phyloP scores from a whole-genome alignment of 2,329 filamentous ascomycete genomes.

The Pestalotiopsis sp. region DNA sequence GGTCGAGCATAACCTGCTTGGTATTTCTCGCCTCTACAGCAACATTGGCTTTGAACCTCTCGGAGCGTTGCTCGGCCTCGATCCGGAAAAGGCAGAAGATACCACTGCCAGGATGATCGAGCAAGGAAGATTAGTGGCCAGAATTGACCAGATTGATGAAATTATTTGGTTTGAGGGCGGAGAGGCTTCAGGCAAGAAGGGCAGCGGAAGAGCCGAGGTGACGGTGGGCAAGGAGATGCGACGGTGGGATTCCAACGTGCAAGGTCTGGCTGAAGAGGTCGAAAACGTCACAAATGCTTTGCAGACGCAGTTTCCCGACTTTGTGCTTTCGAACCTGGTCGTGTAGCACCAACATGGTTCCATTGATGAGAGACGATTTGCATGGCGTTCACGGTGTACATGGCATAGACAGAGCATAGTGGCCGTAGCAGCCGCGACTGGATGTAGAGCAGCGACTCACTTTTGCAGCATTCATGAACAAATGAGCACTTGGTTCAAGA shows the following conservation, averaged over 20 bases:
- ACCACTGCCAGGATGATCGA: slow-evolving; percentile 96
- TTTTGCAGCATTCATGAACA: slow-evolving; percentile 4
- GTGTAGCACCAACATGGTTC: slow-evolving; percentile 29
- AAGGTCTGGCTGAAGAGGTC: slow-evolving; percentile 84
- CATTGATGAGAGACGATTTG: background rate
- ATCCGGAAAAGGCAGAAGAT: slow-evolving; percentile 81
- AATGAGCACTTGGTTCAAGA: background rate
- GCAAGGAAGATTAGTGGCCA: slow-evolving; percentile 83
- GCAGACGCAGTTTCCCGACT: slow-evolving; percentile 77
- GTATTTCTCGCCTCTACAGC: slow-evolving; percentile 76
- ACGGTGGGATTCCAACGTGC: slow-evolving; percentile 88
- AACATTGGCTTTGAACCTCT: slow-evolving; percentile 80
- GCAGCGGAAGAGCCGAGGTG: slow-evolving; percentile 66
- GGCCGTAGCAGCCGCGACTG: background rate
- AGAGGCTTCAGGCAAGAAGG: slow-evolving; percentile 70
- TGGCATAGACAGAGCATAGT: slow-evolving; percentile 2
- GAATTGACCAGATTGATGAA: slow-evolving; percentile 91
- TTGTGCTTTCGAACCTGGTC: slow-evolving; percentile 57
- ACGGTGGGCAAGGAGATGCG: slow-evolving; percentile 73
- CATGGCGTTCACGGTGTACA: slow-evolving; percentile 5
- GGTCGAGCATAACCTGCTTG: slow-evolving; percentile 93
- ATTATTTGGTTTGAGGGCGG: slow-evolving; percentile 84
- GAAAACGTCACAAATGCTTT: slow-evolving; percentile 83
- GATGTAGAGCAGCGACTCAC: background rate
- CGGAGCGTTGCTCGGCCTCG: slow-evolving; percentile 76